phyloP scores from a whole-genome alignment of 768 basidiomycete genomes.

The Suillus alpinus region DNA sequence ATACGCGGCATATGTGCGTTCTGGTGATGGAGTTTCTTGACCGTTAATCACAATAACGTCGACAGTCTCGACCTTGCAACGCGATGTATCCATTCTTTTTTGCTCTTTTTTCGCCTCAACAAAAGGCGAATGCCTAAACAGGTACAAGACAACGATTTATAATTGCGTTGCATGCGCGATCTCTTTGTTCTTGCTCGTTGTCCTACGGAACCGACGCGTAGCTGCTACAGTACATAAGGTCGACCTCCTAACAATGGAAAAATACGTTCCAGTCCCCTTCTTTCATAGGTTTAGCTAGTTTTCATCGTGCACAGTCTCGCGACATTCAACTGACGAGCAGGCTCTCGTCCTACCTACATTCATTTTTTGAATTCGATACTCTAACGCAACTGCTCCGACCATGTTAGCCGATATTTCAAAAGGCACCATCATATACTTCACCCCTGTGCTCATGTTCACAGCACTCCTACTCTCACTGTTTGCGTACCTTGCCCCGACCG shows the following conservation, averaged over 20 bases:
- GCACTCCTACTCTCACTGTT: constrained; percentile 65
- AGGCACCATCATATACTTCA: constrained; percentile 63
- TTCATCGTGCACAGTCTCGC: not conserved
- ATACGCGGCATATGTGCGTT: not conserved
- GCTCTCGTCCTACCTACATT: constrained; percentile 1
- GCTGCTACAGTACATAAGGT: not conserved
- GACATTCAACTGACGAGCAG: not conserved
- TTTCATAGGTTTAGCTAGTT: not conserved
- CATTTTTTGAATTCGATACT: not conserved
- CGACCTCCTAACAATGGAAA: not conserved
- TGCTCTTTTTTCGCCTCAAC: not conserved
- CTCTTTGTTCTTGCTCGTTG: constrained; percentile 1
- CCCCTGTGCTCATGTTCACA: constrained; percentile 63
- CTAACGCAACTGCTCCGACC: constrained; percentile 8
- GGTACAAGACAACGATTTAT: not conserved
- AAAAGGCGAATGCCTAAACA: not conserved
- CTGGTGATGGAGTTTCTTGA: not conserved
- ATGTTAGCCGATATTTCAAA: constrained; percentile 77
- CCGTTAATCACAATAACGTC: not conserved
- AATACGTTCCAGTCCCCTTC: not conserved
- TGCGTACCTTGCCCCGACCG: constrained; percentile 63
- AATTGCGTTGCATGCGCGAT: not conserved
- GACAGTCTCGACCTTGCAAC: not conserved
- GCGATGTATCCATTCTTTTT: not conserved
- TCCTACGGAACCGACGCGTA: not conserved